phyloP scores from a whole-genome alignment of 2,329 filamentous ascomycete species.

The Aspergillus pseudoglaucus region DNA sequence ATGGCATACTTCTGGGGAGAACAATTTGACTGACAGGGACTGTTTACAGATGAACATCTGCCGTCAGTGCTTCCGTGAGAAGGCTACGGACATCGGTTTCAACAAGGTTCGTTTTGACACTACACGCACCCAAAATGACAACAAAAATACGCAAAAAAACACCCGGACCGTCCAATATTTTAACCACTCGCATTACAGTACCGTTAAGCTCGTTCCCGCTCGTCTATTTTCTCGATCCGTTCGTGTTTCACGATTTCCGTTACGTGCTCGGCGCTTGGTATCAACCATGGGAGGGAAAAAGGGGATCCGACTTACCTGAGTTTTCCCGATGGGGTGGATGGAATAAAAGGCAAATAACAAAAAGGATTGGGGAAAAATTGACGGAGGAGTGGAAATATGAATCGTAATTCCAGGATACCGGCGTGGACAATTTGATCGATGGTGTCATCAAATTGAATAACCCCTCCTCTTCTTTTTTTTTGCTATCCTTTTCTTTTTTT shows the following conservation, averaged over 20 bases:
- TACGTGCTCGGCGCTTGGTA: constrained; percentile 24
- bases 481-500: constrained; percentile 13
- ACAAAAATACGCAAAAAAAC: background rate
- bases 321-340: constrained; percentile 2
- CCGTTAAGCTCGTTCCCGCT: constrained; percentile 25
- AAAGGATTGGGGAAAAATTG: constrained; percentile 15
- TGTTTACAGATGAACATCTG: constrained; percentile 47
- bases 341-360: constrained; percentile 13
- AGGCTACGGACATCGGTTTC: constrained; percentile 62
- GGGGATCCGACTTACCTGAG: constrained; percentile 8
- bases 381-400: constrained; percentile 1
- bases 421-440: constrained; percentile 26
- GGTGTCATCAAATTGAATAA: constrained; percentile 18
- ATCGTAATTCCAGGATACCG: constrained; percentile 18
- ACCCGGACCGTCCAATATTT: background rate
- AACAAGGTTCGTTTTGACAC: constrained; percentile 51
- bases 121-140: background rate
- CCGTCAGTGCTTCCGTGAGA: constrained; percentile 65
- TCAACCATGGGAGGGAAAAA: constrained; percentile 9
- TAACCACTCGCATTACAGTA: constrained; percentile 16
- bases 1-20: constrained; percentile 1
- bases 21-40: constrained; percentile 9
- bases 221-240: constrained; percentile 17
- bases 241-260: constrained; percentile 25
- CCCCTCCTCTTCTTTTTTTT: constrained; percentile 21